Evolutionary conservation across 768 basidiomycete genomes (phyloP).

Genomic region (Crassisporium funariophilum): DNA sequence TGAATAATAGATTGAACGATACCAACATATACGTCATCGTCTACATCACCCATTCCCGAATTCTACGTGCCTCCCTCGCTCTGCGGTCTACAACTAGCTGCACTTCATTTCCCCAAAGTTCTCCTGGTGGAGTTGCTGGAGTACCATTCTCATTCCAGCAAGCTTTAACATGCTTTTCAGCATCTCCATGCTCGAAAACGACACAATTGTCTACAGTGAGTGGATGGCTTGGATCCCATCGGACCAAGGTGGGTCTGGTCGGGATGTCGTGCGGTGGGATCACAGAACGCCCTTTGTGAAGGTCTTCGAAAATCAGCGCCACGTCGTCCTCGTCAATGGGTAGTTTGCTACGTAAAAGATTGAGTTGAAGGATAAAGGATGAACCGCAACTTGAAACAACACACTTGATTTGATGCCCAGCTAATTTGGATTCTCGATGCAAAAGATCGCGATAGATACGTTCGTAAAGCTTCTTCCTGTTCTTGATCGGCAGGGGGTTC

Average conservation of each 20-base stretch:
- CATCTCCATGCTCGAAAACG: slow-evolving; percentile 78
- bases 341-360: slow-evolving; percentile 53
- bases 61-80: slow-evolving; percentile 57
- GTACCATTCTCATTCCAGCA: slow-evolving; percentile 35
- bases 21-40: too few species aligned
- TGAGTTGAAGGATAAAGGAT: slow-evolving; percentile 1
- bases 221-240: slow-evolving; percentile 75
- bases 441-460: slow-evolving; percentile 77
- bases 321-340: slow-evolving; percentile 85
- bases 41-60: slow-evolving; percentile 63
- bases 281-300: slow-evolving; percentile 76
- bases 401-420: slow-evolving; percentile 61
- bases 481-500: slow-evolving; percentile 86
- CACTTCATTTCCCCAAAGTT: slow-evolving; percentile 73
- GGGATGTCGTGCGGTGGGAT: slow-evolving; percentile 80
- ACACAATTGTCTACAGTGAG: slow-evolving; percentile 82
- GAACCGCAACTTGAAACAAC: background rate
- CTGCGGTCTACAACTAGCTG: slow-evolving; percentile 59
- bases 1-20: too few species aligned
- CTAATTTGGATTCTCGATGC: slow-evolving; percentile 70
- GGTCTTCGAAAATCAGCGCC: slow-evolving; percentile 83
- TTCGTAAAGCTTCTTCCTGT: slow-evolving; percentile 82
- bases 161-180: slow-evolving; percentile 60
- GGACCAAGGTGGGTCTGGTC: slow-evolving; percentile 68
- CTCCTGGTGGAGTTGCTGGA: slow-evolving; percentile 39